Conservation (phyloP, 164 flowering plant species). For the Nymphaea thermarum region DNA sequence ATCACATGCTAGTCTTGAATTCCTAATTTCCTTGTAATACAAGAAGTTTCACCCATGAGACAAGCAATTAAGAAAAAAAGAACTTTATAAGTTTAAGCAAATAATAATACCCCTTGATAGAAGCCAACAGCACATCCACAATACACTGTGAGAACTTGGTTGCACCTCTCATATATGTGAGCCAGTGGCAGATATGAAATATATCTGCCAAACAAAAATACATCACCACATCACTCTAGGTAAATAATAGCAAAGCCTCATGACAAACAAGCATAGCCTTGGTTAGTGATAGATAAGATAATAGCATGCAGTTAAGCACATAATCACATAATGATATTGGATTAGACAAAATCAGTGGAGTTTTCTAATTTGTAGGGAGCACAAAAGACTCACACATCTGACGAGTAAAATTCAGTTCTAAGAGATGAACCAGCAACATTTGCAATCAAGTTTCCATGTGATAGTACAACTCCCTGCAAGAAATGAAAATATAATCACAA, state of each 20-base stretch:
- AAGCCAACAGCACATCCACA: slow-evolving; percentile 87
- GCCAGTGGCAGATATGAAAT: slow-evolving; percentile 98
- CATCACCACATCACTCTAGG: too few relatives aligned
- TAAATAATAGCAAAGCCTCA: too few relatives aligned
- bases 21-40: too few relatives aligned
- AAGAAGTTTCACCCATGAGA: not conserved
- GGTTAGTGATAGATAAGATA: too few relatives aligned
- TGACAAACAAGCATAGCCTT: too few relatives aligned
- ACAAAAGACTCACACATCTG: slow-evolving; percentile 66
- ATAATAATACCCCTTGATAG: slow-evolving; percentile 80
- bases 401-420: slow-evolving; percentile 31
- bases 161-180: slow-evolving; percentile 87
- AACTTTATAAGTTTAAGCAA: not conserved
- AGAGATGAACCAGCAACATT: slow-evolving; percentile 54
- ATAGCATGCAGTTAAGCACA: too few relatives aligned
- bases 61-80: not conserved
- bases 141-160: slow-evolving; percentile 47
- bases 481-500: not conserved
- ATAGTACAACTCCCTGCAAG: slow-evolving; percentile 69
- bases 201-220: slow-evolving; percentile 32
- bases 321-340: too few relatives aligned
- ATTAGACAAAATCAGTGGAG: too few relatives aligned
- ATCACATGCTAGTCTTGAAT: too few relatives aligned
- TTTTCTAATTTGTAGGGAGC: too few relatives aligned
- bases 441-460: slow-evolving; percentile 83